Evolutionary conservation across 441 rosid genomes (phyloP).

Genomic region (Daphne laureola): DNA sequence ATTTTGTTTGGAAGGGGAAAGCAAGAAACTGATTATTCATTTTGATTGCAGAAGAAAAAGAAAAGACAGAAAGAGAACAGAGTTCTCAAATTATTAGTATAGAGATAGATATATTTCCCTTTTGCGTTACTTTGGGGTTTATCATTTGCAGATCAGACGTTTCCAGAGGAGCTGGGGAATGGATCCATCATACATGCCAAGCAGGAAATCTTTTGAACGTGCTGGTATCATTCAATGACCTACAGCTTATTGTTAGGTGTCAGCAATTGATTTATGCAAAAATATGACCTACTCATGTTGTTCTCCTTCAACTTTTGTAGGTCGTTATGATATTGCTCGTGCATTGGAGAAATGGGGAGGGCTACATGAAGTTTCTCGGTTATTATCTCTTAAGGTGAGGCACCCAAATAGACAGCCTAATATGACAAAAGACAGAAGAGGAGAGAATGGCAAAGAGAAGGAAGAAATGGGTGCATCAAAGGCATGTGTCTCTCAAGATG

Average conservation of each 20-base stretch:
- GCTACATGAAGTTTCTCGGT: conserved; percentile 77
- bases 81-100: no score
- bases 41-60: no score
- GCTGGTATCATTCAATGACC: conserved; percentile 47
- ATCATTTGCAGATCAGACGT: conserved; percentile 42
- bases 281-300: no score
- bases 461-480: conserved; percentile 31
- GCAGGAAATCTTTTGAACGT: conserved; percentile 89
- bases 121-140: no score
- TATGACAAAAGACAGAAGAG: conserved; percentile 36
- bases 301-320: conserved; percentile 21
- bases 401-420: conserved; percentile 49
- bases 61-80: no score
- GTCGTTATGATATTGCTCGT: conserved; percentile 91
- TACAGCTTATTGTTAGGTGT: neutral
- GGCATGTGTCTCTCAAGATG: conserved; percentile 54
- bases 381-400: conserved; percentile 72
- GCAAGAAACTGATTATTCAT: no score
- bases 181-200: conserved; percentile 92
- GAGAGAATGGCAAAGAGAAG: conserved; percentile 22
- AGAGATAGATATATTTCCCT: no score
- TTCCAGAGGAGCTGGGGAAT: conserved; percentile 95
- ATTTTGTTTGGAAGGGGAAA: no score
- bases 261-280: no score
- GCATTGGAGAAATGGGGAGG: conserved; percentile 99